Percentiles rank a stretch among this genome's conserved stretches.
These are phyloP conservation scores for Pseudomassariella vexata DNA, from an alignment of 2,329 filamentous ascomycete genomes.

Conservation along the genomic window DNA sequence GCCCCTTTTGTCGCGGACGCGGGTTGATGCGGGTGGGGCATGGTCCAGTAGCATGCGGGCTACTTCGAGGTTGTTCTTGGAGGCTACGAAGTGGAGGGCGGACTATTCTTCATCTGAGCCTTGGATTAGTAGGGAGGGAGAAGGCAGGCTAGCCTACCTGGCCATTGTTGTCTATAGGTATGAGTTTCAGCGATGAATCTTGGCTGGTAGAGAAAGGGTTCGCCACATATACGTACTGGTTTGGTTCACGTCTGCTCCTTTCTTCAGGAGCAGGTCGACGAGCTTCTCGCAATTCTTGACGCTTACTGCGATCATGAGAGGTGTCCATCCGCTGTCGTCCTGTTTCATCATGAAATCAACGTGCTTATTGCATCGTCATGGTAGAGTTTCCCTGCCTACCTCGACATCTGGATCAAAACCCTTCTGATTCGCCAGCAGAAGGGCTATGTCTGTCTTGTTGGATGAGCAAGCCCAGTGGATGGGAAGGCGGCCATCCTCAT, in stretches of 20 bases:
- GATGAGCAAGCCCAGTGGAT: constrained; percentile 92
- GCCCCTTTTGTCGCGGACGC: constrained; percentile 79
- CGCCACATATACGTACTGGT: constrained; percentile 46
- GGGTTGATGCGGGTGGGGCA: constrained; percentile 64
- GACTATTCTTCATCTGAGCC: constrained; percentile 47
- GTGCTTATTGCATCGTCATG: not conserved
- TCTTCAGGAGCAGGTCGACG: constrained; percentile 60
- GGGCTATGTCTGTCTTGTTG: constrained; percentile 70
- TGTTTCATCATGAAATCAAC: constrained; percentile 23
- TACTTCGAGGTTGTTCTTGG: constrained; percentile 80
- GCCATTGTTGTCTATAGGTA: constrained; percentile 51
- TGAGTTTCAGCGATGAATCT: constrained; percentile 10
- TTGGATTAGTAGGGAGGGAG: too few relatives aligned
- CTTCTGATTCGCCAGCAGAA: constrained; percentile 63
- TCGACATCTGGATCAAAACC: constrained; percentile 80
- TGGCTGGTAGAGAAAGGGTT: not conserved
- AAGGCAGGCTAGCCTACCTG: constrained; percentile 43
- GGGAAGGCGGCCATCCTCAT: constrained; percentile 83
- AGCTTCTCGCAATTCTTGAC: constrained; percentile 66
- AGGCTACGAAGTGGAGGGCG: constrained; percentile 84
- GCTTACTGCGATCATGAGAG: constrained; percentile 76
- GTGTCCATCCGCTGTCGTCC: constrained; percentile 78
- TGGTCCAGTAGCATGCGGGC: constrained; percentile 71
- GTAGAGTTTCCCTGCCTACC: constrained; percentile 44
- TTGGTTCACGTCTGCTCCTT: constrained; percentile 66